A percentile compares a stretch with the other conserved stretches of the same genome.
These are phyloP conservation scores for Verticillium isaacii DNA, from an alignment of 2,329 filamentous ascomycete species.

Conservation along the genomic window DNA sequence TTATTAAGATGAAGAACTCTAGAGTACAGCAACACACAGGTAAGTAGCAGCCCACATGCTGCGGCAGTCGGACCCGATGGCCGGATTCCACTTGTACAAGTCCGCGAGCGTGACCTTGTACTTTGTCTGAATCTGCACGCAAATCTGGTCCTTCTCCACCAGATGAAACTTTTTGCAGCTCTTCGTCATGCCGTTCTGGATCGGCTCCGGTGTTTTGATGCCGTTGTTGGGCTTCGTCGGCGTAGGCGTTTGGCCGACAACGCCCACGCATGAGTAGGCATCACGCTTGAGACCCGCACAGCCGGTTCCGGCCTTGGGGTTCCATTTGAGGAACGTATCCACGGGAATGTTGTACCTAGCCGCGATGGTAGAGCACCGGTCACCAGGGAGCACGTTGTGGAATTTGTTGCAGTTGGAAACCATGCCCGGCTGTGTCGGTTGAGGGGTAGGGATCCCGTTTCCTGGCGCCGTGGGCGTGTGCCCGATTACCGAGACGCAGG, in stretches of 20 bases:
- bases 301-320: constrained; percentile 3
- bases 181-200: constrained; percentile 8
- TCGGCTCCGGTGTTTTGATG: constrained; percentile 10
- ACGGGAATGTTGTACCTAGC: constrained; percentile 7
- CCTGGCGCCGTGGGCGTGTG: constrained; percentile 1
- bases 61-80: constrained; percentile 13
- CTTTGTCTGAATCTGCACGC: constrained; percentile 2
- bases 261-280: constrained; percentile 7
- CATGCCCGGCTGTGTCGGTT: constrained; percentile 7
- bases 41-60: constrained; percentile 13
- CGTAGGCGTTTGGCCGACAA: constrained; percentile 5
- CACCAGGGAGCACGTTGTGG: constrained; percentile 5
- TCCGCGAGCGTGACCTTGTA: neutral
- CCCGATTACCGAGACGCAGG: constrained; percentile 11
- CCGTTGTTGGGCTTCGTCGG: constrained; percentile 9
- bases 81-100: constrained; percentile 12
- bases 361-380: constrained; percentile 17
- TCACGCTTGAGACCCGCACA: constrained; percentile 9
- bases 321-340: constrained; percentile 14
- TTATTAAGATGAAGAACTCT: neutral
- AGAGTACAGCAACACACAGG: constrained; percentile 6
- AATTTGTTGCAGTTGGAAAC: constrained; percentile 11
- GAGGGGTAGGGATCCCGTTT: constrained; percentile 9
- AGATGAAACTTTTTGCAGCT: constrained; percentile 14
- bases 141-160: constrained; percentile 4